Conservation (phyloP, 352 stramenopile genomes). For the Plasmopara muralis region DNA sequence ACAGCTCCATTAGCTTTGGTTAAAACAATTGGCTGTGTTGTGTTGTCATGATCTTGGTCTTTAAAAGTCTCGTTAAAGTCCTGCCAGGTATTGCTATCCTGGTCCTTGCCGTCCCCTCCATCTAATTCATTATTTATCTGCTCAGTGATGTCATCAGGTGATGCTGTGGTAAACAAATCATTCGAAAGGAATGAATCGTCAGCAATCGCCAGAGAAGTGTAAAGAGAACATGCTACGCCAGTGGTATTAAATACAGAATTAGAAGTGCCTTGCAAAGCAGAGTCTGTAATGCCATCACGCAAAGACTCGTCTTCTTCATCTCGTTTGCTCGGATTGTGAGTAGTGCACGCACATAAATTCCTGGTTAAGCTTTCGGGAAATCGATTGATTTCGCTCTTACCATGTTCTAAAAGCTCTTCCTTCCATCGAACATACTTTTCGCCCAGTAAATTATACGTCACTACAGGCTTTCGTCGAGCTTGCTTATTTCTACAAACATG, state of each 20-base stretch:
- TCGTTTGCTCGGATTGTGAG: slow-evolving; percentile 11
- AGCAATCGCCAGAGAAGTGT: background rate
- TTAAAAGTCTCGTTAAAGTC: background rate
- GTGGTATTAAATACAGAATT: background rate
- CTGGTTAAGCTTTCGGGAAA: slow-evolving; percentile 7
- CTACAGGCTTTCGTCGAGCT: slow-evolving; percentile 28
- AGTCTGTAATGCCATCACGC: background rate
- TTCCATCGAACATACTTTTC: slow-evolving; percentile 62
- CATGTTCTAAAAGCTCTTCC: slow-evolving; percentile 3
- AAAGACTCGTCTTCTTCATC: background rate
- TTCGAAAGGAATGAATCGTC: background rate
- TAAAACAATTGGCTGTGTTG: background rate
- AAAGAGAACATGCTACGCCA: background rate
- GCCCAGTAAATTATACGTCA: slow-evolving; percentile 61
- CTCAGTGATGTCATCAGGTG: slow-evolving; percentile 1
- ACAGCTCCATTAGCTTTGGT: slow-evolving; percentile 7
- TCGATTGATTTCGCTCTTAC: slow-evolving; percentile 4
- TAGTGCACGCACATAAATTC: slow-evolving; percentile 14
- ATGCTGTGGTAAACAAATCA: background rate
- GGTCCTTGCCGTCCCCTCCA: background rate
- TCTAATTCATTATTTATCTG: slow-evolving; percentile 3
- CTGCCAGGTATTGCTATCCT: background rate
- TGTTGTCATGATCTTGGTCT: slow-evolving; percentile 1
- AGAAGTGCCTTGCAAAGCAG: background rate
- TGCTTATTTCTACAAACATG: slow-evolving; percentile 25